Base-by-base conservation (phyloP, 371 early-diverging fungal genomes). In the Syncephalastrum contaminatum region DNA sequence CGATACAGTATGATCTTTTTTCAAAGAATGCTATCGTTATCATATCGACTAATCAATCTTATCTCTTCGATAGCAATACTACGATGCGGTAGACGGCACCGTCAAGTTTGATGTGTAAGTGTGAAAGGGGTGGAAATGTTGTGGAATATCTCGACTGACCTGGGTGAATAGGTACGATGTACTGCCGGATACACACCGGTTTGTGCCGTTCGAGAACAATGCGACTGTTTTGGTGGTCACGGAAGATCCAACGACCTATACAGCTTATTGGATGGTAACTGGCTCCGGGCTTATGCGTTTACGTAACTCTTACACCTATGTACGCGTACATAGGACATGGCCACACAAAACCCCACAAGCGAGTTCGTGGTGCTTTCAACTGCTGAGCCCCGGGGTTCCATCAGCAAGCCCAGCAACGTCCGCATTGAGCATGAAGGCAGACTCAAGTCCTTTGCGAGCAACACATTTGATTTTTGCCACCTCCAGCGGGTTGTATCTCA, bases 381-480 rank as follows among this genome's bases (percentile, higher is more conserved):
- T 13, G 56, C 42, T 15, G 47, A 46, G 36, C 13, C 18, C 14
- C 20, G 25, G 10, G 42, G 41, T 22, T 39, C 19, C 15, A 47
- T 7, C 18, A 55, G 19, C 20, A 30, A 55, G 21, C 56, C 18
- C 8, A 39, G 41, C 39, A 55, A 55, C 22, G 48, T 55, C 5
- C 56, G 36, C 36, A 30, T 25, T 20, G 39, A 48, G 4, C 56
- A 45, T 8, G 45, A 30, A 13, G 54, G 54, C 15, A 25, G 43
- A 39, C 15, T 53, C 2, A 42, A 43, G 15, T 22, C 42, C 6
- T 43, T 55, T 39, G 48, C 46, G 6, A 42, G 41, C 15, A 48
- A 48, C 22, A 55, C 48, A 4, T 55, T 48, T 48, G 56, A 55
- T n/a, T 55, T 55, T 20, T 30, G 46, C 10, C 56, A 55, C 22